Evolutionary conservation across 1,284 basidiomycete genomes (phyloP), one percentile per base, ranked within the genome.

Genomic region (Ustanciosporium gigantosporum): DNA sequence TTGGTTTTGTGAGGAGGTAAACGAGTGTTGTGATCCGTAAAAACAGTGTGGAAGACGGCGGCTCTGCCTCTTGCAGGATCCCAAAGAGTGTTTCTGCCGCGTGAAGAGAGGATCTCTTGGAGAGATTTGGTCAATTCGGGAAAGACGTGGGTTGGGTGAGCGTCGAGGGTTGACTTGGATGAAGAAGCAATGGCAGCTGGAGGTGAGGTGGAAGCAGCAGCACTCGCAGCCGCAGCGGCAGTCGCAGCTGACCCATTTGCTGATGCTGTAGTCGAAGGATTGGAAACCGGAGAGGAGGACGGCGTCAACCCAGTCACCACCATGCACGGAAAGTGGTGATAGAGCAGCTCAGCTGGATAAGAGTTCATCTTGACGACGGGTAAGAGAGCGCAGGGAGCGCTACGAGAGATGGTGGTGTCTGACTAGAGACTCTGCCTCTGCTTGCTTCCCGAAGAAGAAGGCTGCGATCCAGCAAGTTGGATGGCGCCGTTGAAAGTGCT

Each of bases 1-100:
- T 80, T 53, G 86, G 79, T 82, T 79, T 93, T 95, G 36, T 90
- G 85, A 3, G 91, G 89, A 0, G 93, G 93, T 60, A 96, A 89
- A 24, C 87, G 85, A 38, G 88, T 82, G 53, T 84, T 83, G 17
- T 59, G 56, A 14, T 70, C 66, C 20, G 66, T 66, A 20, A 73
- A 60, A 24, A 72, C 53, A 14, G 64, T 56, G 32, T 70, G 66
- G 25, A 73, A 73, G n/a, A 64, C 62, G 22, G 68, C 61, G 14
- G 61, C 32, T 9, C 53, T 25, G 0, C 59, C 66, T 3, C 64
- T 47, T 7, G 68, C 50, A 5, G 70, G 64, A 27, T 71, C 67
- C 69, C 69, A 73, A 5, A 64, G 31, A 5, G 60, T 43, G 15
- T 51, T 37, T 22, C 57, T 37, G 36, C 19, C 70, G 13, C 70